Conservation (phyloP, 2,329 filamentous ascomycete species). For the Microdochium nivale region DNA sequence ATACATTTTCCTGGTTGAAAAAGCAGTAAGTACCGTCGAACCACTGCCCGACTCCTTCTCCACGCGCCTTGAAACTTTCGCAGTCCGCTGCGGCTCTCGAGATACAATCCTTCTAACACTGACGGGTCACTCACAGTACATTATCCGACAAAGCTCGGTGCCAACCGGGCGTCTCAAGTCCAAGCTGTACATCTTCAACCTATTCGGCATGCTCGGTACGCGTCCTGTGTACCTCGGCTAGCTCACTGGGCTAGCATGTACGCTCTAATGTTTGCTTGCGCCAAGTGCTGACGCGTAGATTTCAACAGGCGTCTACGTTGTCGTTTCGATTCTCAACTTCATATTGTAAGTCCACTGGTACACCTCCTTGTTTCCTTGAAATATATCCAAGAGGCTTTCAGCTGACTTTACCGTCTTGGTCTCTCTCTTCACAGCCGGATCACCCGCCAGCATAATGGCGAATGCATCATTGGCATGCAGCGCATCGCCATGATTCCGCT, state of each 20-base stretch:
- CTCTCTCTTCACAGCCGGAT: constrained; percentile 35
- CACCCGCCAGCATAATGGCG: constrained; percentile 41
- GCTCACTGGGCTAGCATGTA: too few relatives aligned
- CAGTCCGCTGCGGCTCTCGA: not conserved
- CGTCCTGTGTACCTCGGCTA: not conserved
- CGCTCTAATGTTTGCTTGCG: too few relatives aligned
- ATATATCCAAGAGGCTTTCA: too few relatives aligned
- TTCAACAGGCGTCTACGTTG: constrained; percentile 27
- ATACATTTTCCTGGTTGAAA: constrained; percentile 59
- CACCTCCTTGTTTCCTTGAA: not conserved
- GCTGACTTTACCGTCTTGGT: too few relatives aligned
- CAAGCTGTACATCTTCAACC: constrained; percentile 52
- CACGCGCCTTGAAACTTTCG: not conserved
- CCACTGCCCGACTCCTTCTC: not conserved
- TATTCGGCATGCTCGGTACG: constrained; percentile 44
- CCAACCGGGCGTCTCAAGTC: constrained; percentile 43
- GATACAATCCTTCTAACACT: not conserved
- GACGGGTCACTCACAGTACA: not conserved
- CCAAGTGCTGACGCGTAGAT: constrained; percentile 6
- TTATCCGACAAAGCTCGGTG: not conserved
- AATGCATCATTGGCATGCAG: constrained; percentile 55
- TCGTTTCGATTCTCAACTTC: constrained; percentile 49
- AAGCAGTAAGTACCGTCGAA: constrained; percentile 35
- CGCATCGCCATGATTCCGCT: constrained; percentile 50
- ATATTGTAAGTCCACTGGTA: constrained; percentile 40